Evolutionary conservation across 352 stramenopile genomes (phyloP), one percentile per base, ranked within the genome.

Genomic region (Salisapilia sapeloensis): DNA sequence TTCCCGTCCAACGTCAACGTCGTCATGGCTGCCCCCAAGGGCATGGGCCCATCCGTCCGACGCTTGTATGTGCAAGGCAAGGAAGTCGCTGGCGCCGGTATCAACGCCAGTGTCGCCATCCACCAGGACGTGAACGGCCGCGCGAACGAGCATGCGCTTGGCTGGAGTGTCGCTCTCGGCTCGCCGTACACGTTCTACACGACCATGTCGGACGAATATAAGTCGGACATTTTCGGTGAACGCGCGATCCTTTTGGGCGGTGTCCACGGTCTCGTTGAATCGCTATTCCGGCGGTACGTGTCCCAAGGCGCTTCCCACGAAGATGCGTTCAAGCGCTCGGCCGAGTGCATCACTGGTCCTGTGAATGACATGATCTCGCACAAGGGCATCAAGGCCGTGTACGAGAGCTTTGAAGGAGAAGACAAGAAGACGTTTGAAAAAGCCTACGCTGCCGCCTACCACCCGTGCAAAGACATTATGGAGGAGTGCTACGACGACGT

Each of bases 401-500:
- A 97, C 69, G 84, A 98, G 26, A 58, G 70, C 32, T 86, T 98
- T 33, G 71, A 67, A 50, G 81, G 62, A 22, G 80, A 92, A 23
- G 91, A 97, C 56, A 94, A 96, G 65, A 77, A 92, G 40, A 54
- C 67, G 24, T 97, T 96, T 48, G 72, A 97, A 50, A 82, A 84
- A 52, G 92, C 91, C 8, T 98, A 98, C 67, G 84, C 76, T 31
- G 89, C 90, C 10, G 92, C 89, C 12, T 98, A 98, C 74, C 78
- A 66, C 43, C 92, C 93, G 29, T 85, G 90, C 50, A 92, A 93
- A 42, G 93, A 98, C 62, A 97, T 98, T 41, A 72, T 97, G 20
- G 91, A 98, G 60, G 93, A 98, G 64, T 96, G 94, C 54, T 98
- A 98, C 66, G 92, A 98, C 51, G 93, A 98, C 52, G 93, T 98